phyloP scores from a whole-genome alignment of 495 filamentous ascomycete species.

The Oleoguttula mirabilis region DNA sequence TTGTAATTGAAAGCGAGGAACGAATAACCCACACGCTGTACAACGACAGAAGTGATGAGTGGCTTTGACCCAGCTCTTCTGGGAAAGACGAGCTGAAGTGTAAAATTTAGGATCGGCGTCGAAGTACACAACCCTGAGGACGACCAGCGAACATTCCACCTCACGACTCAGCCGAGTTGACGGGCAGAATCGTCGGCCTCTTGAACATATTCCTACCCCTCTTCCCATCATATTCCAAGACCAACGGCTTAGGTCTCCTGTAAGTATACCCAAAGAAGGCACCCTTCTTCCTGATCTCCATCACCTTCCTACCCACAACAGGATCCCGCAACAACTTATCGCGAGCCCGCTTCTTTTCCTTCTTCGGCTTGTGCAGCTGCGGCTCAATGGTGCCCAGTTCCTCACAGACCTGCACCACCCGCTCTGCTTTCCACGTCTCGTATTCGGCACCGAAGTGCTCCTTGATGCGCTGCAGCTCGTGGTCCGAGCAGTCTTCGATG shows the following conservation, averaged over 20 bases:
- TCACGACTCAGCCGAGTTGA: background rate
- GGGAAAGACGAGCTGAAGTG: no score
- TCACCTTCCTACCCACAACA: constrained; percentile 44
- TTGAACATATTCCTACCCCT: background rate
- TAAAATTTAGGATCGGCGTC: no score
- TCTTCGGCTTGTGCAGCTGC: constrained; percentile 19
- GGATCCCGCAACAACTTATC: constrained; percentile 71
- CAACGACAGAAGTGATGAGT: no score
- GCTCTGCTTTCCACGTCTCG: constrained; percentile 15
- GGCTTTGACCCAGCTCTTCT: no score
- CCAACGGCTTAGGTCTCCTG: constrained; percentile 40
- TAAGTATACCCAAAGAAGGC: constrained; percentile 92
- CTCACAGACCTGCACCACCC: constrained; percentile 13
- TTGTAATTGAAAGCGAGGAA: no score
- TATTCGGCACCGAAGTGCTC: constrained; percentile 17
- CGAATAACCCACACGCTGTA: no score
- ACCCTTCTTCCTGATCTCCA: constrained; percentile 66
- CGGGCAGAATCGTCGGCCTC: constrained; percentile 12
- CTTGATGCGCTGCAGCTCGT: constrained; percentile 17
- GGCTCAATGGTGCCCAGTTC: constrained; percentile 2
- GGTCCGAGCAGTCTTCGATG: constrained; percentile 16
- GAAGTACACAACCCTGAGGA: no score
- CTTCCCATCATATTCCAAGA: background rate
- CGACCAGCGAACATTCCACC: no score
- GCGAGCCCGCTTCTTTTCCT: constrained; percentile 57